Conservation (phyloP, 805 yeast species). For the Teunomyces stri region DNA sequence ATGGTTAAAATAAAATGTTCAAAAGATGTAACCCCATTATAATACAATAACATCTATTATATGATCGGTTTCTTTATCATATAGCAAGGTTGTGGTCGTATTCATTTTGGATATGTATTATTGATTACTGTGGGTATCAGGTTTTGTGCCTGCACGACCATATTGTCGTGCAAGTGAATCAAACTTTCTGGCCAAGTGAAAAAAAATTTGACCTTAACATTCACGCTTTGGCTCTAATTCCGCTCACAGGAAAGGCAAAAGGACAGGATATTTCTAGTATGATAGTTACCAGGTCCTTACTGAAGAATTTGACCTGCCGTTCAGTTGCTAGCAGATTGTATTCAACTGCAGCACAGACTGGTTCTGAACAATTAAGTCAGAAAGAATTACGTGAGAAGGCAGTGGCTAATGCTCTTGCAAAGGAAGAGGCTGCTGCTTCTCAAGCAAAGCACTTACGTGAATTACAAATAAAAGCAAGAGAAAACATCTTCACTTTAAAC, state of each 20-base stretch:
- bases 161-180: background rate
- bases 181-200: conserved; percentile 1
- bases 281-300: background rate
- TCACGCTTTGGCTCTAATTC: background rate
- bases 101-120: background rate
- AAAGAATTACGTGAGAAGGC: conserved; percentile 37
- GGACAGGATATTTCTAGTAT: background rate
- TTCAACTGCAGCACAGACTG: conserved; percentile 1
- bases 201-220: conserved; percentile 2
- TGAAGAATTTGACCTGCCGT: background rate
- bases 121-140: background rate
- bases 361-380: conserved; percentile 15
- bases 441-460: conserved; percentile 34
- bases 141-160: conserved; percentile 1
- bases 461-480: conserved; percentile 25
- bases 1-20: background rate
- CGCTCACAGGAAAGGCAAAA: background rate
- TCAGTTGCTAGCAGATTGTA: background rate
- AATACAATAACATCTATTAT: background rate
- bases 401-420: conserved; percentile 43
- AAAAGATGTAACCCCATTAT: background rate
- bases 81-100: background rate
- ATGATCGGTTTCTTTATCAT: background rate
- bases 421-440: conserved; percentile 40
- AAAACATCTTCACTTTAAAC: conserved; percentile 31